Conservation (phyloP, 768 basidiomycete genomes). For the Macrolepiota fuliginosa region DNA sequence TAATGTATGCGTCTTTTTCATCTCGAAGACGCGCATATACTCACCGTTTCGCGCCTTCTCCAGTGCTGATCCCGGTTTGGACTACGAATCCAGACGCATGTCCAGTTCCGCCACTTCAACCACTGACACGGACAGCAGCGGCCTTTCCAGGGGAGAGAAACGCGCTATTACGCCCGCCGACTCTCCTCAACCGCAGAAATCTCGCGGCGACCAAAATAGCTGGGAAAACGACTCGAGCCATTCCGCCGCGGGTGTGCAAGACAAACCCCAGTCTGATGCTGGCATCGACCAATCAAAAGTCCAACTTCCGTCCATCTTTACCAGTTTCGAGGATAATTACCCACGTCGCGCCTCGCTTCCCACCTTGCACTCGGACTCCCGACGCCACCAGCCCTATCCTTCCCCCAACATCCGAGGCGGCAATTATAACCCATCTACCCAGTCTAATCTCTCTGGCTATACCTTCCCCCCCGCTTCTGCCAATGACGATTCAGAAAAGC, state of each 20-base stretch:
- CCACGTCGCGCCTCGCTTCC: slow-evolving; percentile 65
- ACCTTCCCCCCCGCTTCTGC: slow-evolving; percentile 54
- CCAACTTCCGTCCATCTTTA: slow-evolving; percentile 73
- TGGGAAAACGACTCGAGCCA: slow-evolving; percentile 34
- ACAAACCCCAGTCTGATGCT: slow-evolving; percentile 41
- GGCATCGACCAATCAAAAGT: slow-evolving; percentile 49
- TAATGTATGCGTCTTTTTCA: slow-evolving; percentile 36
- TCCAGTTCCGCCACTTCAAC: slow-evolving; percentile 71
- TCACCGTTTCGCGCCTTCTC: slow-evolving; percentile 15
- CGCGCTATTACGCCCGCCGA: slow-evolving; percentile 53
- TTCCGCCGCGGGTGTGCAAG: slow-evolving; percentile 25
- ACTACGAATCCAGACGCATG: slow-evolving; percentile 71
- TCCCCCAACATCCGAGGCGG: slow-evolving; percentile 43
- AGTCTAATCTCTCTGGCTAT: slow-evolving; percentile 45
- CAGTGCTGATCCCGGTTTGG: slow-evolving; percentile 47
- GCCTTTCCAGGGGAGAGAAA: slow-evolving; percentile 60
- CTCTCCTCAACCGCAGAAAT: slow-evolving; percentile 53
- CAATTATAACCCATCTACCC: slow-evolving; percentile 39
- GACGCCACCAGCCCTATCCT: slow-evolving; percentile 59
- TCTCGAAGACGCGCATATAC: slow-evolving; percentile 7
- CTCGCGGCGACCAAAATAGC: slow-evolving; percentile 32
- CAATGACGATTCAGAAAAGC: slow-evolving; percentile 36
- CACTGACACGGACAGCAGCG: slow-evolving; percentile 64
- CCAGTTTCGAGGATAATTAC: slow-evolving; percentile 61
- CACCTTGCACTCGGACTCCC: slow-evolving; percentile 51